Conservation (phyloP, 1,284 basidiomycete genomes). For the Cystobasidiaceae sp. region DNA sequence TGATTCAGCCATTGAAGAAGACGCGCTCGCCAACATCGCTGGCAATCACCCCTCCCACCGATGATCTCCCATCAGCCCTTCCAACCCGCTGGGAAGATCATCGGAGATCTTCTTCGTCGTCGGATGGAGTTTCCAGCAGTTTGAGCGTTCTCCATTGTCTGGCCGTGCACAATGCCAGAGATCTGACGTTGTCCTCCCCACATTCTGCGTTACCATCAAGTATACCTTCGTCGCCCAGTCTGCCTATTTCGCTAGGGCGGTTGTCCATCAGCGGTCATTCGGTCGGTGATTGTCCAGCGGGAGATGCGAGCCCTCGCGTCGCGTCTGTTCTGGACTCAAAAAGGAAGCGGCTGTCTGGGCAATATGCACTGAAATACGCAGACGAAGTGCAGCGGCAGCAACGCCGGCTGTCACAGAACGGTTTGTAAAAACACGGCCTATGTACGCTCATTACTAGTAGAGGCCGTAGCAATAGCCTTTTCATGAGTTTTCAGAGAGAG, state of each 20-base stretch:
- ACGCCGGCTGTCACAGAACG: neutral
- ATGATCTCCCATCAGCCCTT: neutral
- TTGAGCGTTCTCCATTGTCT: neutral
- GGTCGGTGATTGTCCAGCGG: neutral
- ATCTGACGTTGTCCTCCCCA: neutral
- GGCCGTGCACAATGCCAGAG: neutral
- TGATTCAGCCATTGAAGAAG: slow-evolving; percentile 1
- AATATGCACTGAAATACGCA: slow-evolving; percentile 13
- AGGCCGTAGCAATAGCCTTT: too few relatives aligned
- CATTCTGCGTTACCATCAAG: slow-evolving; percentile 13
- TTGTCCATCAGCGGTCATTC: slow-evolving; percentile 13
- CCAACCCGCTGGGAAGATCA: neutral
- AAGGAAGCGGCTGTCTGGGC: slow-evolving; percentile 7
- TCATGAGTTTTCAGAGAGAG: too few relatives aligned
- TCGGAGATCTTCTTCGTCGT: slow-evolving; percentile 3
- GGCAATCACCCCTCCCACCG: neutral
- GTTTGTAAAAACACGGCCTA: too few relatives aligned
- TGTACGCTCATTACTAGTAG: too few relatives aligned
- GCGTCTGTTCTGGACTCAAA: neutral
- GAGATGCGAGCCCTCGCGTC: slow-evolving; percentile 3
- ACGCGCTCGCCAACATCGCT: neutral
- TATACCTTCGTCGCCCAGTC: slow-evolving; percentile 17
- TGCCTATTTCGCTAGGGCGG: slow-evolving; percentile 13
- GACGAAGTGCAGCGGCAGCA: slow-evolving; percentile 26
- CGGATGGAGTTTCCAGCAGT: neutral